phyloP scores from a whole-genome alignment of 2,329 filamentous ascomycete species.

The Aureobasidium sp. region DNA sequence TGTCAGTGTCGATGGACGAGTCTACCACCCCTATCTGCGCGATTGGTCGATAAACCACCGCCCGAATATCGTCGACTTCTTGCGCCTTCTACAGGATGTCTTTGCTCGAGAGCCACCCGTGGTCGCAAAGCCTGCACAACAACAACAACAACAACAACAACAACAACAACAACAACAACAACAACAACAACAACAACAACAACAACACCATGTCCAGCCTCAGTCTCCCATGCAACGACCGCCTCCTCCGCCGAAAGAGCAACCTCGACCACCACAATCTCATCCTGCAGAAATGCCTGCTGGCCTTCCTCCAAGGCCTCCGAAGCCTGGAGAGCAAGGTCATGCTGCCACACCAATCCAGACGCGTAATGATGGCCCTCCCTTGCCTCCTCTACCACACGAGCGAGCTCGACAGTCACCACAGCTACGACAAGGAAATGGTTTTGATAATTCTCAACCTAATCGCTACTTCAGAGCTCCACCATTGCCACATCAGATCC shows the following conservation, averaged over 20 bases:
- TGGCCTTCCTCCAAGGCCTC: slow-evolving; percentile 41
- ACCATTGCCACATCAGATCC: neutral
- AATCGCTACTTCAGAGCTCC: slow-evolving; percentile 1
- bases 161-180: slow-evolving; percentile 37
- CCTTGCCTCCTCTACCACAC: slow-evolving; percentile 27
- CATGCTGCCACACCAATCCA: slow-evolving; percentile 12
- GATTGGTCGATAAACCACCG: slow-evolving; percentile 87
- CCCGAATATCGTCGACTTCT: slow-evolving; percentile 73
- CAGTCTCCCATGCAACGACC: slow-evolving; percentile 36
- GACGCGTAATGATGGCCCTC: slow-evolving; percentile 21
- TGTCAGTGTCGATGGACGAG: slow-evolving; percentile 82
- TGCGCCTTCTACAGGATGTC: slow-evolving; percentile 72
- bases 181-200: slow-evolving; percentile 24
- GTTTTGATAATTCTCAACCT: slow-evolving; percentile 17
- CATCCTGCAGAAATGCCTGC: slow-evolving; percentile 15
- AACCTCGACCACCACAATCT: slow-evolving; percentile 18
- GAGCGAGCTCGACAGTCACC: slow-evolving; percentile 15
- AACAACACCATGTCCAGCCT: slow-evolving; percentile 35
- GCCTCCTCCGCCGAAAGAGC: slow-evolving; percentile 28
- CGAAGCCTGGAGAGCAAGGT: slow-evolving; percentile 39
- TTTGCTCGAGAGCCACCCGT: slow-evolving; percentile 95
- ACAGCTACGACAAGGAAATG: slow-evolving; percentile 16
- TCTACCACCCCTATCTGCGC: slow-evolving; percentile 93
- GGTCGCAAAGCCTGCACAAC: slow-evolving; percentile 58
- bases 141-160: slow-evolving; percentile 22